Conservation (phyloP, 345 rosid species). For the Populus simonii region DNA sequence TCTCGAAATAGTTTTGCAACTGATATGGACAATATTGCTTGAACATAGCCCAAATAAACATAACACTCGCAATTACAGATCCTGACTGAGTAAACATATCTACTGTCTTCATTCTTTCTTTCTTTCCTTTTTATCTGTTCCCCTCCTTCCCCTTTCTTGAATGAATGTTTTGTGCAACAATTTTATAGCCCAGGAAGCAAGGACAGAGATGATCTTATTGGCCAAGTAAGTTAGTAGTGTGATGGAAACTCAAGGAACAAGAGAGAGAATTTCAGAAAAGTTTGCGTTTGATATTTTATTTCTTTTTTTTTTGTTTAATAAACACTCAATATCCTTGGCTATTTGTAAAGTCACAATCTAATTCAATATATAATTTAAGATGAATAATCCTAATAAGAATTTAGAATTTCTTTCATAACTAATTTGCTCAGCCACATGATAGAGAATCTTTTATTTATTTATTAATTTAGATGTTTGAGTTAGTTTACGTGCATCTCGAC, state of each 20-base stretch:
- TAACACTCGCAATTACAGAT: neutral
- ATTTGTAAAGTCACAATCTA: no score
- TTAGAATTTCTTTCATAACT: no score
- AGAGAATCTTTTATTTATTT: no score
- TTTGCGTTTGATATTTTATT: no score
- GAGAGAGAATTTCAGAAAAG: no score
- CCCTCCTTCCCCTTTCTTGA: neutral
- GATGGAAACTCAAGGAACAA: no score
- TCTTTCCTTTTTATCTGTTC: neutral
- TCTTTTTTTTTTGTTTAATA: no score
- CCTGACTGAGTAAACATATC: neutral
- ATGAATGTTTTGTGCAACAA: neutral
- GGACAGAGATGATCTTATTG: neutral
- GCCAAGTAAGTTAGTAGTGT: neutral
- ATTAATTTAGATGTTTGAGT: no score
- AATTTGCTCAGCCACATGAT: no score
- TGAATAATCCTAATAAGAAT: no score
- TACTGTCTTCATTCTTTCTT: neutral
- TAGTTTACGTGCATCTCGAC: rapidly evolving
- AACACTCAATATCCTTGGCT: no score
- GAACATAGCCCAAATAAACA: slow-evolving; percentile 2
- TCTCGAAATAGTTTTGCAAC: neutral
- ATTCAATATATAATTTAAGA: no score
- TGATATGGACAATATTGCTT: neutral
- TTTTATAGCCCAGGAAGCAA: neutral